These are phyloP conservation scores for Hygrocybe coccinea DNA, from an alignment of 768 basidiomycete species.

Conservation along the genomic window DNA sequence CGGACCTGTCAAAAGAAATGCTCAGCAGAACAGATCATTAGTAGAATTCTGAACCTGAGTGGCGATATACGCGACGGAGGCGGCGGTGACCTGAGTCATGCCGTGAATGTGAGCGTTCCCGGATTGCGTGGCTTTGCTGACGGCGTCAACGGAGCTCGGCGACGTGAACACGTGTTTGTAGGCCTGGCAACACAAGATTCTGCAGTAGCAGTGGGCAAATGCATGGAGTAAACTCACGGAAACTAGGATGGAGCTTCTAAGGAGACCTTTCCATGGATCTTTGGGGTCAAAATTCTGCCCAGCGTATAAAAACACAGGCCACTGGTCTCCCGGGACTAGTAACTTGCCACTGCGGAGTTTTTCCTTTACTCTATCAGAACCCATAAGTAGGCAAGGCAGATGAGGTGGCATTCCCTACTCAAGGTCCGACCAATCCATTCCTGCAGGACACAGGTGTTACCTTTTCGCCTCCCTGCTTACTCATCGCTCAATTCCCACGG, in stretches of 20 bases:
- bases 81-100: background rate
- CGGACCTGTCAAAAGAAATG: background rate
- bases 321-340: conserved; percentile 19
- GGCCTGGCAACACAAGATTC: no score
- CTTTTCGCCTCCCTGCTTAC: no score
- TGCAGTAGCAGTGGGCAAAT: no score
- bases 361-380: background rate
- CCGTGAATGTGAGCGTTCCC: conserved; percentile 1
- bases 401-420: no score
- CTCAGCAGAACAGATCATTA: background rate
- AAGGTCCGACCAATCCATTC: no score
- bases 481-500: no score
- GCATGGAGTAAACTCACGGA: conserved; percentile 12
- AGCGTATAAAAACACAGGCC: conserved; percentile 22
- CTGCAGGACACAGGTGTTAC: no score
- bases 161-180: conserved; percentile 28
- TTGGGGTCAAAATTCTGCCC: conserved; percentile 17
- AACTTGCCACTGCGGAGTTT: conserved; percentile 13
- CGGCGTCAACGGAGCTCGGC: background rate
- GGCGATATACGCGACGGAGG: background rate
- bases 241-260: conserved; percentile 19
- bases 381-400: no score
- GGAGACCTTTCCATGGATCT: conserved; percentile 26
- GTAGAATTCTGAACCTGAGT: conserved; percentile 11
- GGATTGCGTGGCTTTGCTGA: background rate